These are phyloP conservation scores for Russula sp. DNA, from an alignment of 768 basidiomycete species.

Conservation along the genomic window DNA sequence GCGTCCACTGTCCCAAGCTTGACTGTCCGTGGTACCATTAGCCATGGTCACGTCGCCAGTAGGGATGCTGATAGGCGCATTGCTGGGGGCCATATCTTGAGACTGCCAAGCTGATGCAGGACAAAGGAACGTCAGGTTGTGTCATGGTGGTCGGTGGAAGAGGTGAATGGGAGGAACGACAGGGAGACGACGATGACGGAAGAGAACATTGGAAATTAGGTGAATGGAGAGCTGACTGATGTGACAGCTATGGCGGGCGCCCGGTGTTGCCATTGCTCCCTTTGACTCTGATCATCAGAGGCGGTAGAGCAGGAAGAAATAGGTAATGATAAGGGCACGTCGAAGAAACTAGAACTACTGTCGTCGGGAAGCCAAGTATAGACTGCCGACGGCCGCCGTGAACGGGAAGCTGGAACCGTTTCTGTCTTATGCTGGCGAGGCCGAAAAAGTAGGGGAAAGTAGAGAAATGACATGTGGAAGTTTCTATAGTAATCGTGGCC, in stretches of 20 bases:
- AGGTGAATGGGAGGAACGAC: slow-evolving; percentile 23
- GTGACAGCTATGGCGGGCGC: slow-evolving; percentile 23
- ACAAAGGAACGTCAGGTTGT: slow-evolving; percentile 41
- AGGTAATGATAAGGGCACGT: slow-evolving; percentile 10
- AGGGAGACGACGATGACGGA: slow-evolving; percentile 30
- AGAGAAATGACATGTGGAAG: slow-evolving; percentile 21
- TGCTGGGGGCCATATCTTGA: slow-evolving; percentile 66
- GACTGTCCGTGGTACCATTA: slow-evolving; percentile 46
- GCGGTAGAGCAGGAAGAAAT: slow-evolving; percentile 22
- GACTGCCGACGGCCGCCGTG: slow-evolving; percentile 26
- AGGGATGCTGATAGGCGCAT: slow-evolving; percentile 64
- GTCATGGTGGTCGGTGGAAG: slow-evolving; percentile 27
- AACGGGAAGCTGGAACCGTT: slow-evolving; percentile 20
- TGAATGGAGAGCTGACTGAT: slow-evolving; percentile 21
- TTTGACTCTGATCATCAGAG: slow-evolving; percentile 26
- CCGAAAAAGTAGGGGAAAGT: slow-evolving; percentile 24
- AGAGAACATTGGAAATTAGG: slow-evolving; percentile 24
- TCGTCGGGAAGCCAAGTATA: slow-evolving; percentile 24
- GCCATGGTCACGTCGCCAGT: slow-evolving; percentile 41
- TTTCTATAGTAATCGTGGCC: slow-evolving; percentile 35
- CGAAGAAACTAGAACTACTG: slow-evolving; percentile 19
- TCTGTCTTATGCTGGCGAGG: slow-evolving; percentile 23
- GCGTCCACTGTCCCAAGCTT: slow-evolving; percentile 48
- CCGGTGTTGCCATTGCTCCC: slow-evolving; percentile 16
- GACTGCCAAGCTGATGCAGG: slow-evolving; percentile 70